phyloP scores from a whole-genome alignment of 2,329 filamentous ascomycete genomes.

The Davidsoniella virescens region DNA sequence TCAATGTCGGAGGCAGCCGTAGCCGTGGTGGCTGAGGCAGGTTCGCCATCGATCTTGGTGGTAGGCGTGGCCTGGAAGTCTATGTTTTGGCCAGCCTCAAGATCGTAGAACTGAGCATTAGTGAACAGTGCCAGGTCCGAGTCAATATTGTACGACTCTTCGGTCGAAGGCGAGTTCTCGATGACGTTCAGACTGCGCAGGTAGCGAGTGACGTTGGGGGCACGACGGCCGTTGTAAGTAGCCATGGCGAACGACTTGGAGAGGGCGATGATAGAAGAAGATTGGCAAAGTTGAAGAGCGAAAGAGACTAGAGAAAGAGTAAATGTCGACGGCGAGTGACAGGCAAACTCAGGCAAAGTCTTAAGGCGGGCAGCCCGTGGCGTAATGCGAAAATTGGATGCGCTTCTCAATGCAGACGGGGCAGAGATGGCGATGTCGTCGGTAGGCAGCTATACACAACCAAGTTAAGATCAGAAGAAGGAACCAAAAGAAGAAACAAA shows the following conservation, averaged over 20 bases:
- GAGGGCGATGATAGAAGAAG: background rate
- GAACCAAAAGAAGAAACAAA: too few relatives aligned
- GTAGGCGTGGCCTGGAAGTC: constrained; percentile 33
- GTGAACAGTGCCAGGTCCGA: constrained; percentile 66
- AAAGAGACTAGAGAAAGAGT: background rate
- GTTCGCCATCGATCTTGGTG: constrained; percentile 26
- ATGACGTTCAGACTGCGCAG: constrained; percentile 72
- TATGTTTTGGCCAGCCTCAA: constrained; percentile 47
- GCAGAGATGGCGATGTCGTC: too few relatives aligned
- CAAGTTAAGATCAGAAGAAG: too few relatives aligned
- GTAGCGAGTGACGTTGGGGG: constrained; percentile 79
- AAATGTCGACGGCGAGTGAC: background rate
- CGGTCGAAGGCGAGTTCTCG: constrained; percentile 32
- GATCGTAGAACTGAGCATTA: constrained; percentile 69
- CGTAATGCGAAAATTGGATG: too few relatives aligned
- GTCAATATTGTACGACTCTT: constrained; percentile 48
- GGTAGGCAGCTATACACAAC: too few relatives aligned
- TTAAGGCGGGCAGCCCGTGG: too few relatives aligned
- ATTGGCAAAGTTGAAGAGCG: background rate
- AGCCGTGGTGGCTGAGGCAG: constrained; percentile 15
- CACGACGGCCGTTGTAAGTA: constrained; percentile 55
- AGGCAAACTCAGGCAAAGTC: too few relatives aligned
- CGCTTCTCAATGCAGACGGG: too few relatives aligned
- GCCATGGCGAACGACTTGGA: constrained; percentile 33
- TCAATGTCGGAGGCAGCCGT: constrained; percentile 10